These are phyloP conservation scores for Suhomyces guaymorum DNA, from an alignment of 1,139 yeast genomes.

Conservation along the genomic window DNA sequence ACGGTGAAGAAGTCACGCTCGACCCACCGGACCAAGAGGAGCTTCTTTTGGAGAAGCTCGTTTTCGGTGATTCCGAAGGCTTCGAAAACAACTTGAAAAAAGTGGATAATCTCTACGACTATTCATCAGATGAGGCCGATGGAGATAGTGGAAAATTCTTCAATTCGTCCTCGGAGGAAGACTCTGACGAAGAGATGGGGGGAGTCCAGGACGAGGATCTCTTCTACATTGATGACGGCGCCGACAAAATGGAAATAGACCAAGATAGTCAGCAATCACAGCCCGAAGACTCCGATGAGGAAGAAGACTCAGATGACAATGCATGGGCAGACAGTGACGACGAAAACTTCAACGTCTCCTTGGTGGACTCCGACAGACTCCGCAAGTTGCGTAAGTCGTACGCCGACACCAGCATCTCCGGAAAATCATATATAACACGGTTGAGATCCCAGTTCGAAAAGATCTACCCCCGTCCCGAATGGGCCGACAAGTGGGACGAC, in stretches of 20 bases:
- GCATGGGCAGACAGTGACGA: slow-evolving; percentile 97
- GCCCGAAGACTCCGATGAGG: slow-evolving; percentile 31
- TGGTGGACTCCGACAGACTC: slow-evolving; percentile 58
- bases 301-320: slow-evolving; percentile 26
- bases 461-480: slow-evolving; percentile 82
- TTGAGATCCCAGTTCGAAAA: slow-evolving; percentile 83
- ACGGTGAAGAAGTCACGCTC: slow-evolving; percentile 34
- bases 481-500: slow-evolving; percentile 61
- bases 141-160: slow-evolving; percentile 31
- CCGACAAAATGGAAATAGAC: slow-evolving; percentile 45
- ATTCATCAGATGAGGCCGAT: slow-evolving; percentile 44
- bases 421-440: slow-evolving; percentile 68
- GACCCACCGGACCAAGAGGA: slow-evolving; percentile 87
- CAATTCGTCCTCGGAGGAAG: slow-evolving; percentile 27
- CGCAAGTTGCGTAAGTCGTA: slow-evolving; percentile 71
- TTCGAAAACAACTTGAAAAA: slow-evolving; percentile 68
- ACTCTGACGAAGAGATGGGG: slow-evolving; percentile 32
- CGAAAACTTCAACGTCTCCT: slow-evolving; percentile 65
- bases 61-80: slow-evolving; percentile 85
- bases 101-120: slow-evolving; percentile 55
- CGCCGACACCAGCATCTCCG: slow-evolving; percentile 59
- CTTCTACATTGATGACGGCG: slow-evolving; percentile 61
- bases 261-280: no score
- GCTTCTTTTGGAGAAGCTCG: slow-evolving; percentile 71
- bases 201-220: slow-evolving; percentile 59